Base-by-base conservation (phyloP, 2,329 filamentous ascomycete genomes). In the Verticillium nonalfalfae region DNA sequence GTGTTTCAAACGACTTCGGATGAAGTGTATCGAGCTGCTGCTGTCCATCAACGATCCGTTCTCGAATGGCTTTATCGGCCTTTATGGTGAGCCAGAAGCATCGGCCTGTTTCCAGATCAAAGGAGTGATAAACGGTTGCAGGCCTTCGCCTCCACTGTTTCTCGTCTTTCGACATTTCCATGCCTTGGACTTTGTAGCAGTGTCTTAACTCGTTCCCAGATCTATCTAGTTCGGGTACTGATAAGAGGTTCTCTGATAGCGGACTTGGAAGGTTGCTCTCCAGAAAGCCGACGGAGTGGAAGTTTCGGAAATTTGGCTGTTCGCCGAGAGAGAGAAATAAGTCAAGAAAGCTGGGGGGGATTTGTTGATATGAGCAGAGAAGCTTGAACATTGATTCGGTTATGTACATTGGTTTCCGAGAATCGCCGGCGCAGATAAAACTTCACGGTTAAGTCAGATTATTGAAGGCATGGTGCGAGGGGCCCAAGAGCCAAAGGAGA, bases 31-130 rank as follows among this genome's bases (percentile, higher is more conserved):
- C 40, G 7, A 21, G 18, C 1, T 1, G 18, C 50, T 54, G 1
- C 34, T 0, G 2, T 31, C 57, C 33, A 1, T 39, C 34, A 11
- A 31, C 15, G 60, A 60, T 33, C 0, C 61, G 58, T 0, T 60
- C 3, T 2, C 15, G 6, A 7, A 62, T 33, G 1, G 14, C 0
- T 0, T 40, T 34, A 2, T 62, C 54, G 3, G 39, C 58, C 21
- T 62, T 62, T 21, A 62, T 33, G 0, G 61, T 60, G 10, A 58
- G 6, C 61, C 61, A 62, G 21, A 62, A 62, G 0, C 58, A 35
- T 0, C 26, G n/a, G 1, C 61, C 58, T 1, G 18, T 62, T 1
- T 18, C 11, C 1, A 62, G 3, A 4, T 62, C 58, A 36, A 62
- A 60, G 0, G 58, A 34, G 4, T 62, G 61, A 1, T 62, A 62